Evolutionary conservation across 139 green algal species (phyloP), one percentile per base, ranked within the genome.

Genomic region (Nannochloris sp.): DNA sequence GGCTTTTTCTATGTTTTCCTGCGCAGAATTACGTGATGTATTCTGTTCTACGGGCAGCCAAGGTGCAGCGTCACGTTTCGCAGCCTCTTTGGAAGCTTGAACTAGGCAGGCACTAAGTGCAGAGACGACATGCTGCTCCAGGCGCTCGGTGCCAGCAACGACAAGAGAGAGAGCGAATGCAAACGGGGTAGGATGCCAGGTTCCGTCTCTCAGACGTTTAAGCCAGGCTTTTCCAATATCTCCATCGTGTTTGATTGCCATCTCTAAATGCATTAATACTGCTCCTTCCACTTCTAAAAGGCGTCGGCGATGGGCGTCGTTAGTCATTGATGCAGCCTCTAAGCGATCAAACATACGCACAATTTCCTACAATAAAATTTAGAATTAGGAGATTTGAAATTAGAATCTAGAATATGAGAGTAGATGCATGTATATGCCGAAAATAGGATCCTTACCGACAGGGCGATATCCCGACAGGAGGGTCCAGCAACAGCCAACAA

Each of bases 211-310:
- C 60, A 67, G 3, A 33, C 5, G 3, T 10, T 19, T 6, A 32
- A 58, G 35, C 37, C 64, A 42, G 34, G 60, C 51, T 37, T 45
- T 37, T 8, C 68, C 68, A 34, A 75, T 44, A 35, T 67, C 68
- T 15, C 35, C 60, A 35, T 75, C 68, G 47, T 75, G 47, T 56
- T 75, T 75, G 24, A 31, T 34, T 1, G 60, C 68, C 68, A 68
- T 61, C 34, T 75, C 68, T 5, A 75, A 68, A 19, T 75, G 57
- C 46, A 75, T 35, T 34, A 75, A 34, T 19, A 69, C 59, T 39
- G 67, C 42, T 29, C 68, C 60, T 35, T 67, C 60, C 34, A 75
- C 45, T 45, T 75, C 34, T 35, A 64, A 37, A 42, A 75, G 68
- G 33, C 27, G 27, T 10, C 57, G 44, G 10, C 65, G 55, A 23